Percentiles rank a stretch among this genome's conserved stretches.
Conservation (phyloP, 2,329 filamentous ascomycete genomes). For the Scedosporium apiospermum region DNA sequence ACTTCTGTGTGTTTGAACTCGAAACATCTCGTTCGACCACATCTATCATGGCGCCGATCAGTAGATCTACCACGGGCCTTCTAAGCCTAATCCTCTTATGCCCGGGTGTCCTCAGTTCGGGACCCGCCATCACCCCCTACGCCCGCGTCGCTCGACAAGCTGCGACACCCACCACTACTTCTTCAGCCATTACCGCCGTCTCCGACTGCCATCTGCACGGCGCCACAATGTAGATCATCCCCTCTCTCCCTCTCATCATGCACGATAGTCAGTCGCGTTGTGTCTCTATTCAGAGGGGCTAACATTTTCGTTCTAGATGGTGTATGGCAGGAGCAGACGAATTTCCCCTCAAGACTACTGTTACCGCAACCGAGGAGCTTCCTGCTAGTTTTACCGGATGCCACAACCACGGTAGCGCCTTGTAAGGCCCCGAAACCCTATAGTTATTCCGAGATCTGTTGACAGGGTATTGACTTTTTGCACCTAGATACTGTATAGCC, state of each 20-base stretch:
- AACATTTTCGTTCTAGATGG: slow-evolving; percentile 20
- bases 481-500: slow-evolving; percentile 51
- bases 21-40: neutral
- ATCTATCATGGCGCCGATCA: neutral
- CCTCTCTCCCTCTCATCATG: neutral
- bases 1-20: too few species aligned
- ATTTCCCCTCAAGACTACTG: slow-evolving; percentile 33
- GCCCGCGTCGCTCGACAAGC: neutral
- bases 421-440: slow-evolving; percentile 30
- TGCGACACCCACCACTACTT: slow-evolving; percentile 2
- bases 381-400: slow-evolving; percentile 56
- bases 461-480: slow-evolving; percentile 1
- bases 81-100: slow-evolving; percentile 3
- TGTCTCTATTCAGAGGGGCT: slow-evolving; percentile 6
- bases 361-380: slow-evolving; percentile 44
- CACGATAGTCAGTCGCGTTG: neutral
- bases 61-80: neutral
- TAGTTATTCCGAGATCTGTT: neutral
- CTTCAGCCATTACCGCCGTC: slow-evolving; percentile 24
- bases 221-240: slow-evolving; percentile 24
- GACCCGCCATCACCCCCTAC: neutral
- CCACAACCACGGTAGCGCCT: slow-evolving; percentile 48
- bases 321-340: slow-evolving; percentile 34
- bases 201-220: slow-evolving; percentile 33
- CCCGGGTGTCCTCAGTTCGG: neutral